Conservation (phyloP, 495 filamentous ascomycete genomes). For the Aspergillus sclerotioniger region DNA sequence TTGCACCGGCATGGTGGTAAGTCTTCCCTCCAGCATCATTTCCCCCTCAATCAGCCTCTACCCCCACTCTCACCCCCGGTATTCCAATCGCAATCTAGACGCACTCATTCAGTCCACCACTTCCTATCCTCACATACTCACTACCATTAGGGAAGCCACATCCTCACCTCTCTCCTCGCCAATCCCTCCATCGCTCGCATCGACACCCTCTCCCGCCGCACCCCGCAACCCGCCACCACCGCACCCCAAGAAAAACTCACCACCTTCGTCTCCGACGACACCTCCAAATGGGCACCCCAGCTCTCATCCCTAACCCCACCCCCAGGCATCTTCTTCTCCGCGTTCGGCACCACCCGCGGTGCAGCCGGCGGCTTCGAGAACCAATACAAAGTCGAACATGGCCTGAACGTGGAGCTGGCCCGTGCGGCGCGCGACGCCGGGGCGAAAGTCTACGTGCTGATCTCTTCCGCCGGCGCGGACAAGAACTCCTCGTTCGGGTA, state of each 20-base stretch:
- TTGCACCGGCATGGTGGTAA: slow-evolving; percentile 51
- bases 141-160: slow-evolving; percentile 52
- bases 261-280: slow-evolving; percentile 44
- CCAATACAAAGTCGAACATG: slow-evolving; percentile 75
- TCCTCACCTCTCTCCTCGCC: slow-evolving; percentile 46
- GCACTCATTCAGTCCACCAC: not conserved
- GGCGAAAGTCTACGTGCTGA: slow-evolving; percentile 64
- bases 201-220: slow-evolving; percentile 48
- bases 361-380: slow-evolving; percentile 67
- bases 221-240: slow-evolving; percentile 28
- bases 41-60: not conserved
- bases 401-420: slow-evolving; percentile 68
- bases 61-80: too few species aligned
- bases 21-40: slow-evolving; percentile 13
- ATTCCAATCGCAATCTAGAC: too few species aligned
- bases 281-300: slow-evolving; percentile 53
- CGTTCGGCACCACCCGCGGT: slow-evolving; percentile 64
- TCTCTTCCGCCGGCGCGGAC: slow-evolving; percentile 55
- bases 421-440: slow-evolving; percentile 63
- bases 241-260: slow-evolving; percentile 42
- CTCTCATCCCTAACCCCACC: slow-evolving; percentile 53
- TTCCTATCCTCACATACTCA: too few species aligned
- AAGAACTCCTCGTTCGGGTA: slow-evolving; percentile 54
- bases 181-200: slow-evolving; percentile 38
- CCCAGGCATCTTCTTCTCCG: slow-evolving; percentile 61